Evolutionary conservation across 345 rosid genomes (phyloP).

Genomic region (Clausena lansium): DNA sequence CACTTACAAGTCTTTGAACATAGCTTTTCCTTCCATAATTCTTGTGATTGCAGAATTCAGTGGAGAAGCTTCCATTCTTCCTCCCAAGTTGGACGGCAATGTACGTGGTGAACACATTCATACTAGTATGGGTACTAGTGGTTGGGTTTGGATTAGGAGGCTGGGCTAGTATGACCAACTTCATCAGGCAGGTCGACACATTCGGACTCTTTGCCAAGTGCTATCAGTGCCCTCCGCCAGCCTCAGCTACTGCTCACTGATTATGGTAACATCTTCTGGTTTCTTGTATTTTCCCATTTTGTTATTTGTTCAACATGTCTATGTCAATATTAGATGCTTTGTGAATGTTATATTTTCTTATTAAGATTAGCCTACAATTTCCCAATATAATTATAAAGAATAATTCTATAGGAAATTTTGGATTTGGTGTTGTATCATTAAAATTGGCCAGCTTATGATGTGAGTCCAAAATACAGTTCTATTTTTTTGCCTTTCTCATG

Average conservation of each 20-base stretch:
- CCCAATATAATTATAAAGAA: background rate
- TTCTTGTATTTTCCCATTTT: conserved; percentile 8
- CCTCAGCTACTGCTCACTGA: conserved; percentile 32
- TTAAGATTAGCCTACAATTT: background rate
- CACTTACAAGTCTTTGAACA: background rate
- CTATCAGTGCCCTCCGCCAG: conserved; percentile 64
- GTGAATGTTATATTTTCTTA: background rate
- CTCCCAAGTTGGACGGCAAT: conserved; percentile 76
- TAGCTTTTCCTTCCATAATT: background rate
- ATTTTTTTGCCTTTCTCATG: background rate
- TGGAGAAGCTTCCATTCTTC: conserved; percentile 65
- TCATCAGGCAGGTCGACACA: conserved; percentile 73
- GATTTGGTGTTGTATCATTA: background rate
- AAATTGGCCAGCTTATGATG: conserved; percentile 7
- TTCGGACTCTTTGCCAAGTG: conserved; percentile 90
- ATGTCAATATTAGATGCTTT: conserved; percentile 3
- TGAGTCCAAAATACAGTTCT: conserved; percentile 5
- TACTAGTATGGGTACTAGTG: conserved; percentile 62
- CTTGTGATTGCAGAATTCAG: conserved; percentile 51
- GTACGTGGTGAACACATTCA: conserved; percentile 50
- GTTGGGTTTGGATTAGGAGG: conserved; percentile 87
- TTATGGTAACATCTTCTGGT: conserved; percentile 2
- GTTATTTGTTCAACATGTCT: conserved; percentile 11
- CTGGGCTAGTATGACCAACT: conserved; percentile 84
- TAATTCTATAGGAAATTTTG: background rate